phyloP scores from a whole-genome alignment of 495 filamentous ascomycete species.

The Aspergillus panamensis region DNA sequence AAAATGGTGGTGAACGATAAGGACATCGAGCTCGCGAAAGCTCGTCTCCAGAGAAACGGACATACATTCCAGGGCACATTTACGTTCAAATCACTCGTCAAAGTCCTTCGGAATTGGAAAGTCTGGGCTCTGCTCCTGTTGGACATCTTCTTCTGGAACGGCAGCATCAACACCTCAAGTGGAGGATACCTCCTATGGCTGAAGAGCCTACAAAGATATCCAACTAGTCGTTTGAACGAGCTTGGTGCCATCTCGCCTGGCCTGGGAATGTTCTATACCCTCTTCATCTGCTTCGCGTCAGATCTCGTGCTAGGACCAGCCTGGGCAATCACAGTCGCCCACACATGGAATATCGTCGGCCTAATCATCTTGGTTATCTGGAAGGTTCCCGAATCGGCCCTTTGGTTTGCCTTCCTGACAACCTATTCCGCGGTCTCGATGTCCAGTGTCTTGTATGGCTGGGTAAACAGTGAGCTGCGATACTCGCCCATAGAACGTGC shows the following conservation, averaged over 20 bases:
- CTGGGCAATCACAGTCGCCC: conserved; percentile 42
- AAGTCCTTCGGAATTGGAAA: conserved; percentile 21
- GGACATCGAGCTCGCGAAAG: conserved; percentile 33
- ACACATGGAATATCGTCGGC: conserved; percentile 39
- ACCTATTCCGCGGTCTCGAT: conserved; percentile 34
- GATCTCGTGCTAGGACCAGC: conserved; percentile 45
- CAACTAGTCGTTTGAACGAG: conserved; percentile 41
- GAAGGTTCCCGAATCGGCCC: conserved; percentile 46
- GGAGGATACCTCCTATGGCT: conserved; percentile 45
- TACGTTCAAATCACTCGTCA: conserved; percentile 1
- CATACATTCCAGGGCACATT: conserved; percentile 13
- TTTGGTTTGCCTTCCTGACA: conserved; percentile 48
- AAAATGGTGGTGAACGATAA: conserved; percentile 34
- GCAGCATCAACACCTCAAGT: conserved; percentile 23
- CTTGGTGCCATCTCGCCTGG: conserved; percentile 41
- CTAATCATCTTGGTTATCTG: conserved; percentile 46
- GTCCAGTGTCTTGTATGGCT: conserved; percentile 39
- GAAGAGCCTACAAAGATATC: conserved; percentile 38
- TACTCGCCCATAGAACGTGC: conserved; percentile 56
- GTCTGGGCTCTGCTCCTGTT: conserved; percentile 42
- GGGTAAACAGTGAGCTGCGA: conserved; percentile 48
- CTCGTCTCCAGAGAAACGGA: conserved; percentile 10
- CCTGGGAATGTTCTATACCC: conserved; percentile 45
- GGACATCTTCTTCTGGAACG: conserved; percentile 52
- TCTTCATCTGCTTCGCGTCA: conserved; percentile 45